Evolutionary conservation across 2,329 filamentous ascomycete genomes (phyloP), one percentile per base, ranked within the genome.

Genomic region (Colletotrichum tanaceti): DNA sequence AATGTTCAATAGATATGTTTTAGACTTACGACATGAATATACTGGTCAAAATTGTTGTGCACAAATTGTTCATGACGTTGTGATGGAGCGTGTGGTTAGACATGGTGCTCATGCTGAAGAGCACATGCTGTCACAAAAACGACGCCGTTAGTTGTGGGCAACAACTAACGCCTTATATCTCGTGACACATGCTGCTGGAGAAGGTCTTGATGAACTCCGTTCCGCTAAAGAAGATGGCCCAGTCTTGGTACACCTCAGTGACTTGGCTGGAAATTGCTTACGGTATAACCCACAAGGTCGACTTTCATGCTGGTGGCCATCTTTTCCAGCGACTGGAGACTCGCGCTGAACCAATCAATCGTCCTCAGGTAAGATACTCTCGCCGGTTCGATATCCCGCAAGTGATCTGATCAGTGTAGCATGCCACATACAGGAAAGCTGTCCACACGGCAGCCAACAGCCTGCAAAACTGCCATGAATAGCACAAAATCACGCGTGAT

Each of bases 151-250:
- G n/a, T n/a, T n/a, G n/a, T n/a, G n/a, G n/a, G n/a, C n/a, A n/a
- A n/a, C n/a, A n/a, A n/a, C n/a, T n/a, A n/a, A n/a, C n/a, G n/a
- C n/a, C n/a, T n/a, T n/a, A n/a, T n/a, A n/a, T n/a, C n/a, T n/a
- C n/a, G n/a, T n/a, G n/a, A n/a, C n/a, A n/a, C n/a, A n/a, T n/a
- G n/a, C n/a, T n/a, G n/a, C n/a, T n/a, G 20, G 41, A 55, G 20
- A 55, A 35, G 20, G 52, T 41, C 52, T 55, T 55, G 52, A 55
- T 22, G 14, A 39, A 55, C 35, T 55, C 35, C n/a, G 35, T 38
- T 24, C 52, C 52, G 7, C 38, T 20, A n/a, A 55, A 41, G 32
- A 39, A 41, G 4, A 55, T 38, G 9, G 52, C 52, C 7, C 35
- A 41, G 6, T 55, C 35, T 20, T 22, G 32, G 20, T 55, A 55